Percentiles rank a stretch among this genome's conserved stretches.
Conservation (phyloP, 2,329 filamentous ascomycete species). For the Sclerotinia sclerotiorum region DNA sequence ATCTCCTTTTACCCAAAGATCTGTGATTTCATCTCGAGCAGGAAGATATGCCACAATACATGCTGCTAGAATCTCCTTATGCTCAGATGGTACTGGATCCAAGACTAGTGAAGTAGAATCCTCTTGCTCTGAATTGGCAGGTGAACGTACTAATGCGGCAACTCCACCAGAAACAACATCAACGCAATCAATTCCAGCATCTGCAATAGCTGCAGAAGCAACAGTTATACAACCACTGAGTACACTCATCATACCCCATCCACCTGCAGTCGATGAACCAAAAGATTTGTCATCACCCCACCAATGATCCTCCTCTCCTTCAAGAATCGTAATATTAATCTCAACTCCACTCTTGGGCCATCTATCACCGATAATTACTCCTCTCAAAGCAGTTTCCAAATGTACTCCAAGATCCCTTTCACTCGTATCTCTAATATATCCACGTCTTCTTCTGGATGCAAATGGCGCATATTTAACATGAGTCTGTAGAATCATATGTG, state of each 20-base stretch:
- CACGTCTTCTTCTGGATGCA: conserved; percentile 76
- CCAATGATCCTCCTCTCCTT: conserved; percentile 82
- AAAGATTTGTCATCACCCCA: conserved; percentile 56
- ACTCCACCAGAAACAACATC: conserved; percentile 89
- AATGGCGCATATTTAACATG: conserved; percentile 98
- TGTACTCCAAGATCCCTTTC: conserved; percentile 91
- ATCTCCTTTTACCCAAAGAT: conserved; percentile 88
- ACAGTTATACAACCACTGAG: conserved; percentile 91
- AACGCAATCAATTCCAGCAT: conserved; percentile 94
- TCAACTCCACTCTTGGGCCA: conserved; percentile 99
- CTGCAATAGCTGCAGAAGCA: conserved; percentile 85
- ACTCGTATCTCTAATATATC: conserved; percentile 80
- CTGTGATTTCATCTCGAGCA: conserved; percentile 84
- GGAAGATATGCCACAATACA: conserved; percentile 91
- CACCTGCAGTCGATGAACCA: conserved; percentile 55
- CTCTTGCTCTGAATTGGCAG: conserved; percentile 40
- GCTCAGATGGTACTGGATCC: conserved; percentile 81
- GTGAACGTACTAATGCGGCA: conserved; percentile 67
- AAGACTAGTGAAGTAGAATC: conserved; percentile 57
- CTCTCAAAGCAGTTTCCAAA: conserved; percentile 84
- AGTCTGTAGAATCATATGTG: conserved; percentile 86
- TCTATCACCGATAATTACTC: conserved; percentile 85
- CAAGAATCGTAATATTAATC: conserved; percentile 86
- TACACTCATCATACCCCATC: conserved; percentile 90
- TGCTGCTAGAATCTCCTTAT: conserved; percentile 72